phyloP scores from a whole-genome alignment of 495 filamentous ascomycete species.

The Cenococcum geophilum region DNA sequence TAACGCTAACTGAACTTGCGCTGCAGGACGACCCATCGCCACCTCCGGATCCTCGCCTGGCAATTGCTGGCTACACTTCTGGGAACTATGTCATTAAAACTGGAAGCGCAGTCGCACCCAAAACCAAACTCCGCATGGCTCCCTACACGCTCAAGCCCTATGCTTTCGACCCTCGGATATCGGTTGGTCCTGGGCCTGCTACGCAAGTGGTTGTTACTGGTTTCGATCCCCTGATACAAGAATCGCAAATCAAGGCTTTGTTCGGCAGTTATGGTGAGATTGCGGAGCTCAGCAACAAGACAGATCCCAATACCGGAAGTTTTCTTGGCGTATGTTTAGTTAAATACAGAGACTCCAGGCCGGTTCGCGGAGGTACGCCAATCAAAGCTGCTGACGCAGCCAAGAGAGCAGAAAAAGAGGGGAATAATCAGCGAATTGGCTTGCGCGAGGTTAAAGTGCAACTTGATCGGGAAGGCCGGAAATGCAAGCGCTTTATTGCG shows the following conservation, averaged over 20 bases:
- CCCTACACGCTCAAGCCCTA: conserved; percentile 76
- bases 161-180: conserved; percentile 68
- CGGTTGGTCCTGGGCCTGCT: conserved; percentile 81
- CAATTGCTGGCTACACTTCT: conserved; percentile 52
- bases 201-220: conserved; percentile 86
- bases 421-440: conserved; percentile 66
- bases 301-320: conserved; percentile 85
- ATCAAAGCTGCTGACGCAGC: conserved; percentile 70
- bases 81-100: conserved; percentile 37
- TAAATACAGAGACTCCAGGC: conserved; percentile 70
- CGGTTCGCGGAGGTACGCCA: conserved; percentile 43
- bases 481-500: conserved; percentile 67
- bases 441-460: conserved; percentile 69
- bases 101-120: conserved; percentile 46
- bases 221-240: conserved; percentile 80
- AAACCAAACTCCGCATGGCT: conserved; percentile 67
- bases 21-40: conserved; percentile 57
- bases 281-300: conserved; percentile 78
- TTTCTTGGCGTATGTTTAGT: conserved; percentile 89
- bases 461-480: conserved; percentile 77
- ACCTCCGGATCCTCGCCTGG: conserved; percentile 71
- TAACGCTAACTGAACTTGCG: conserved; percentile 38
- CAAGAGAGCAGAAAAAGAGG: conserved; percentile 63
- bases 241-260: conserved; percentile 68
- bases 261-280: conserved; percentile 88